Base-by-base conservation (phyloP, 176 grass and related monocot species). In the Rhynchospora breviuscula region DNA sequence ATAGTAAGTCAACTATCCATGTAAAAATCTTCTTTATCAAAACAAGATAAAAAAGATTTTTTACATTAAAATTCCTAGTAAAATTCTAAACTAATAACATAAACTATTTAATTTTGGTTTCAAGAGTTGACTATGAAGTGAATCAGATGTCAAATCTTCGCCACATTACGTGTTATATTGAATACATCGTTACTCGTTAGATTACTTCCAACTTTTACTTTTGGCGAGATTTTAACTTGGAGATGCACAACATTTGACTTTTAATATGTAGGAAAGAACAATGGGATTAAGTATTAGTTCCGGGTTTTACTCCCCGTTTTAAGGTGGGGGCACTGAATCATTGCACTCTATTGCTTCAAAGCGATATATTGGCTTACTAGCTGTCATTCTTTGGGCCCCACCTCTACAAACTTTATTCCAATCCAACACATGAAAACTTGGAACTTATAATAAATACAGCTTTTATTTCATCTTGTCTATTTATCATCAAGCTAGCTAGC, bases 251-350 rank as follows among this genome's bases (percentile, higher is more conserved):
- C 72, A 13, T 53, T 54, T 3, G 48, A 4, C 22, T 76, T 19
- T 76, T 8, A 76, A 26, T n/a, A 76, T 15, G 4, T 52, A 76
- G 4, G 21, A 10, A 76, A 76, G 71, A 10, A 76, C 47, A 76
- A 53, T 29, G 48, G 56, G 64, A 83, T 61, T 8, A 54, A 65
- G 85, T 64, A 62, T 47, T 62, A 65, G 26, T 63, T 14, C 47
- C 51, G 66, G 81, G 60, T 83, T 63, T 83, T 67, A 48, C 80
- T 83, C 71, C 71, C 26, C 58, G 61, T 84, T 84, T 87, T 69
- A 19, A 53, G 81, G 73, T 57, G 67, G 86, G 86, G 68, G 86
- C 81, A 80, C 81, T 79, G 81, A 84, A 88, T 88, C 81, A 88
- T 84, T 83, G 86, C 70, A 47, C 77, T 84, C 67, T 56, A 57